Evolutionary conservation across 345 rosid species (phyloP).

Genomic region (Viola odorata): DNA sequence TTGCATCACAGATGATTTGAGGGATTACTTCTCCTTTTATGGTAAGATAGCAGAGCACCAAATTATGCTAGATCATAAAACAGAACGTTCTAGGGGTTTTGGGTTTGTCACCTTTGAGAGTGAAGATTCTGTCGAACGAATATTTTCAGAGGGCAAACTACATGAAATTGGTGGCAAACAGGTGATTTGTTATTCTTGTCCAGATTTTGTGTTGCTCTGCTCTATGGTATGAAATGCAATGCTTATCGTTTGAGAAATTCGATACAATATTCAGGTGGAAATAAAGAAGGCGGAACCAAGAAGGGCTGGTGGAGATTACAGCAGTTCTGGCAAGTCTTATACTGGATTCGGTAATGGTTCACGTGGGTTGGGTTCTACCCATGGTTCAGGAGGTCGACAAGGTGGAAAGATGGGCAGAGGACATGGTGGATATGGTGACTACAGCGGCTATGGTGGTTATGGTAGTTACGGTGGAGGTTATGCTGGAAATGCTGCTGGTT

Average conservation of each 20-base stretch:
- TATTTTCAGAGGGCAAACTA: constrained; percentile 18
- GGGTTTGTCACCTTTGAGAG: constrained; percentile 30
- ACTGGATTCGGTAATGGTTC: constrained; percentile 6
- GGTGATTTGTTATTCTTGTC: constrained; percentile 6
- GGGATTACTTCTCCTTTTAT: constrained; percentile 23
- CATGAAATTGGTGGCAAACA: constrained; percentile 29
- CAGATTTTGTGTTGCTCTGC: not conserved
- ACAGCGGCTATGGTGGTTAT: constrained; percentile 37
- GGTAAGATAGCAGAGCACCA: constrained; percentile 24
- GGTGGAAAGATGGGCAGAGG: constrained; percentile 22
- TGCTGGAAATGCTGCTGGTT: constrained; percentile 32
- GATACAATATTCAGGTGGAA: constrained; percentile 20
- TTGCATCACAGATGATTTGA: constrained; percentile 19
- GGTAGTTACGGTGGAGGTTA: constrained; percentile 39
- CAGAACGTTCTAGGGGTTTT: constrained; percentile 34
- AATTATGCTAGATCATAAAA: constrained; percentile 28
- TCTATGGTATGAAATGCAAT: not conserved
- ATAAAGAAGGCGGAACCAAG: constrained; percentile 30
- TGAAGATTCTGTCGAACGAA: constrained; percentile 25
- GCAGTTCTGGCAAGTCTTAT: constrained; percentile 21
- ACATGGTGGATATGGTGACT: constrained; percentile 21
- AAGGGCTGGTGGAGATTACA: constrained; percentile 11
- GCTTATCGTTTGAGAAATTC: not conserved
- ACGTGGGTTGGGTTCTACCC: constrained; percentile 13
- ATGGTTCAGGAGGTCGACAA: constrained; percentile 8